These are phyloP conservation scores for Calocybe indica DNA, from an alignment of 768 basidiomycete genomes.

Conservation along the genomic window DNA sequence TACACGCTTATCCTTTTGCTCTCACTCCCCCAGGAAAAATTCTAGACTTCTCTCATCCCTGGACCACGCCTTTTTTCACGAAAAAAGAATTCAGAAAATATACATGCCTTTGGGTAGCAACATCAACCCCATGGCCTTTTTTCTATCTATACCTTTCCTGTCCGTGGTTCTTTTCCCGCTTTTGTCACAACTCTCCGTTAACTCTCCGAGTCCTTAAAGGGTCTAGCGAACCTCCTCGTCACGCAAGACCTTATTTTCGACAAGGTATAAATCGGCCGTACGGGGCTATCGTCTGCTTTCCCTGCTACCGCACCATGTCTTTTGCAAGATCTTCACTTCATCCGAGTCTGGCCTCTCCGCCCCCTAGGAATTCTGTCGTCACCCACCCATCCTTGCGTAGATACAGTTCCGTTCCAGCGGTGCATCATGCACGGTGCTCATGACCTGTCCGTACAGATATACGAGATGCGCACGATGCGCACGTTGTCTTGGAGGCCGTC, in stretches of 20 bases:
- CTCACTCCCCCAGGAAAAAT: constrained; percentile 3
- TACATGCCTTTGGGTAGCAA: background rate
- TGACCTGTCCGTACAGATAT: constrained; percentile 40
- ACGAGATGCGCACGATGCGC: constrained; percentile 75
- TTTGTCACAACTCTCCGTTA: constrained; percentile 26
- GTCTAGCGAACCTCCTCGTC: constrained; percentile 18
- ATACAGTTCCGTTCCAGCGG: constrained; percentile 8
- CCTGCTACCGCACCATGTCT: constrained; percentile 9
- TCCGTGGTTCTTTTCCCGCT: constrained; percentile 7
- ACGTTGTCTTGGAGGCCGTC: constrained; percentile 72
- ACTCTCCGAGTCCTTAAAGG: constrained; percentile 31
- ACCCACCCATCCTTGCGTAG: constrained; percentile 46
- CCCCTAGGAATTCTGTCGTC: constrained; percentile 24
- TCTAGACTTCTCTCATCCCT: no score
- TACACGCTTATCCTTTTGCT: constrained; percentile 6
- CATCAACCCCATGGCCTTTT: constrained; percentile 5
- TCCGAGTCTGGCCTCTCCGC: constrained; percentile 14
- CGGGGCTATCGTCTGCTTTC: no score
- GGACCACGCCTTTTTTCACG: constrained; percentile 2
- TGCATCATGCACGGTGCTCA: no score
- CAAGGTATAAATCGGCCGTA: no score
- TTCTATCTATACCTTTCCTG: constrained; percentile 8
- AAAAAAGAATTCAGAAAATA: constrained; percentile 5
- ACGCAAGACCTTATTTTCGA: constrained; percentile 14
- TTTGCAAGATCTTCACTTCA: constrained; percentile 1